Base-by-base conservation (phyloP, 108 stramenopile genomes). In the Hondaea fermentalgiana region DNA sequence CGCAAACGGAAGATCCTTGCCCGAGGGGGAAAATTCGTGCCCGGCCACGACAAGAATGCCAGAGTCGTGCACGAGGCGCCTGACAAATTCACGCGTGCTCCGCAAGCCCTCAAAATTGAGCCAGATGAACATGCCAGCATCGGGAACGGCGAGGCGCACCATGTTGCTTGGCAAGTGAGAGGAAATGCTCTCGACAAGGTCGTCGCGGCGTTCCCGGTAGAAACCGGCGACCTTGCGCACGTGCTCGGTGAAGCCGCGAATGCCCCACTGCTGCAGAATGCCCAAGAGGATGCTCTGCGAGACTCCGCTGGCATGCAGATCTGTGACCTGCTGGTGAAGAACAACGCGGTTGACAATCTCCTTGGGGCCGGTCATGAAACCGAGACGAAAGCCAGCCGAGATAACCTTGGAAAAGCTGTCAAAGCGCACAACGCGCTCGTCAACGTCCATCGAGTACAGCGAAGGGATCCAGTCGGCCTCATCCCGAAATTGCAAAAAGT, bases 51-150 rank as follows among this genome's bases (percentile, higher is more conserved):
- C 5, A 5, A 88, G 87, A 21, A 72, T 47, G 44, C 29, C 49
- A 4, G 6, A 14, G 8, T 47, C 53, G 25, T 47, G 5, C 28
- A 60, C 49, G 51, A 53, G 71, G 5, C 88, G 53, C 72, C 90
- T 87, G 21, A 89, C 72, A 59, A 93, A 87, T 5, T 58, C 87
- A 5, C 35, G 43, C n/a, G 87, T 35, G 64, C 89, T 89, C 3
- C 14, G 19, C 5, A 90, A n/a, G 29, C 58, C 58, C 4, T 35
- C 10, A 19, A 93, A 44, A 45, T 60, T 60, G 44, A 95, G 47
- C 93, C 93, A 94, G 29, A 93, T 5, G 87, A 95, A 95, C 94
- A 95, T 95, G 25, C 94, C 94, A 3, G 92, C 93, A 6, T 69
- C 71, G 51, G 94, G 94, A 5, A 76, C 23, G 4, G 6, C 29